Percentiles rank a stretch among this genome's conserved stretches.
Conservation (phyloP, 768 basidiomycete genomes). For the Trichaptum fuscoviolaceum region DNA sequence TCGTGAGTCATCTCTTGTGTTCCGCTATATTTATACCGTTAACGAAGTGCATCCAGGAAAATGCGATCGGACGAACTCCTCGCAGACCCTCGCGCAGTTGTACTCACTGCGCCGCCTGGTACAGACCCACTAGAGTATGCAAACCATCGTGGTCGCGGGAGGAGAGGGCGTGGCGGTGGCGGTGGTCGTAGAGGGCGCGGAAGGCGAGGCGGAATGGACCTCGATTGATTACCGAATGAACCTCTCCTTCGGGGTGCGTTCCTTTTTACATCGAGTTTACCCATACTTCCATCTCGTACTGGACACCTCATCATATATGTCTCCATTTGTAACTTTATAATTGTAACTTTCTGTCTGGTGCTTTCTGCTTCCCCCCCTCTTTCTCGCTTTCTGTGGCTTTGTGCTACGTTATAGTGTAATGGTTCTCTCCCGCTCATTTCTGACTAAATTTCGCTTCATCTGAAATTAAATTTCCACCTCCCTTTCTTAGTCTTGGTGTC, state of each 20-base stretch:
- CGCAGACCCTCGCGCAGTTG: conserved; percentile 59
- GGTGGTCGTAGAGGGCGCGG: conserved; percentile 29
- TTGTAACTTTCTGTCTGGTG: conserved; percentile 10
- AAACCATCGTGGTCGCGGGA: conserved; percentile 21
- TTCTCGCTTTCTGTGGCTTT: conserved; percentile 6
- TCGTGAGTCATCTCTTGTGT: conserved; percentile 43
- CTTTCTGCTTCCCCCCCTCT: conserved; percentile 5
- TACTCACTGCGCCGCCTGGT: conserved; percentile 66
- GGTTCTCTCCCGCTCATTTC: not conserved
- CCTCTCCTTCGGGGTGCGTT: not conserved
- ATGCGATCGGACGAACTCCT: conserved; percentile 75
- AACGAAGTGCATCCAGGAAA: conserved; percentile 48
- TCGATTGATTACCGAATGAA: conserved; percentile 33
- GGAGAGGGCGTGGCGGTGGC: conserved; percentile 29
- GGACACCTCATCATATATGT: not conserved
- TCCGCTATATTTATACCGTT: not conserved
- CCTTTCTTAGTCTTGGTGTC: conserved; percentile 19
- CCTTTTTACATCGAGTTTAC: not conserved
- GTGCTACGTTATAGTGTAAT: not conserved
- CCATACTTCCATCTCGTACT: not conserved
- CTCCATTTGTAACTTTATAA: not conserved
- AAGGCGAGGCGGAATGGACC: conserved; percentile 42
- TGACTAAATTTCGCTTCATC: not conserved
- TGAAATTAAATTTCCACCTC: not conserved
- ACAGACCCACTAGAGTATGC: conserved; percentile 51